phyloP scores from a whole-genome alignment of 2,329 filamentous ascomycete species.

The Clarireedia sp. region DNA sequence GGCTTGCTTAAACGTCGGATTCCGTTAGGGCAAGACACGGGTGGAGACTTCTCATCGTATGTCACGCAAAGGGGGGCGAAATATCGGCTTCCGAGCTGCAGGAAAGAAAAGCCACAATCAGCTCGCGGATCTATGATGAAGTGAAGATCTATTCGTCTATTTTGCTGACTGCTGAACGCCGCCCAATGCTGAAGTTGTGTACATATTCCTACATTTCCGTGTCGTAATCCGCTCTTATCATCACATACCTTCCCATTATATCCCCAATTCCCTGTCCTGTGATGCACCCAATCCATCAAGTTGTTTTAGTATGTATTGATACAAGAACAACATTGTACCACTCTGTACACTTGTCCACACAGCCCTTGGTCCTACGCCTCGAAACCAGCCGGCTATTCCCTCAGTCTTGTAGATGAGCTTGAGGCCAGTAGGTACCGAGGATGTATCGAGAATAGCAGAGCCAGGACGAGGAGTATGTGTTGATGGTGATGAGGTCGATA shows the following conservation, averaged over 20 bases:
- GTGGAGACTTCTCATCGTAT: no score
- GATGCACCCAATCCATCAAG: constrained; percentile 46
- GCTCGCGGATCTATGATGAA: background rate
- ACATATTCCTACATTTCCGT: constrained; percentile 10
- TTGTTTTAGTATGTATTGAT: constrained; percentile 76
- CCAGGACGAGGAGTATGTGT: constrained; percentile 75
- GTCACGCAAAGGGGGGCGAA: no score
- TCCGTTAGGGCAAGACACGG: no score
- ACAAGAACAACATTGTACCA: constrained; percentile 91
- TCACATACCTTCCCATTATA: constrained; percentile 14
- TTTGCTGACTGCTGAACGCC: constrained; percentile 1
- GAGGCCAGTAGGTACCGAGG: constrained; percentile 77
- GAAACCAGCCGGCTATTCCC: constrained; percentile 83
- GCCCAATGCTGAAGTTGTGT: constrained; percentile 3
- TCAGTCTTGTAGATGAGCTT: constrained; percentile 85
- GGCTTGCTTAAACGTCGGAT: no score
- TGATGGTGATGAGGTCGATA: constrained; percentile 84
- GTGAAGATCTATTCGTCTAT: constrained; percentile 12
- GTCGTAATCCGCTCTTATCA: background rate
- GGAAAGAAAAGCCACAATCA: no score
- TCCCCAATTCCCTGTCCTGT: constrained; percentile 17
- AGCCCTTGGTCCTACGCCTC: constrained; percentile 83
- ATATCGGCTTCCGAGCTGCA: no score
- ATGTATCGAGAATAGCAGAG: constrained; percentile 75
- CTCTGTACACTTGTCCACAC: constrained; percentile 98